Evolutionary conservation across 2,329 filamentous ascomycete genomes (phyloP).

Genomic region (Macrophomina phaseolina): DNA sequence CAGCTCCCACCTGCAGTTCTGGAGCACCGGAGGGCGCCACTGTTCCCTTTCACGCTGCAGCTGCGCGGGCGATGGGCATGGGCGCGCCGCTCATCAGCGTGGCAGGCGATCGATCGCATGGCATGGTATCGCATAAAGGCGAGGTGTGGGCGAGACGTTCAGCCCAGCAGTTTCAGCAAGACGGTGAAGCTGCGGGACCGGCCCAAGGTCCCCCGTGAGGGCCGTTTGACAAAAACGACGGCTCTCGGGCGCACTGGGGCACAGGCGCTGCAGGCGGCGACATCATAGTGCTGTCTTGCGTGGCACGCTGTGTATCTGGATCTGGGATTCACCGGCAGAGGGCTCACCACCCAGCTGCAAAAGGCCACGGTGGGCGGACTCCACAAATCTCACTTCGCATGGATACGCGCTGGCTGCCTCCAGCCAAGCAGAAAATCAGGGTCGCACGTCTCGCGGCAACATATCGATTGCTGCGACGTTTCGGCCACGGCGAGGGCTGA

Average conservation of each 20-base stretch:
- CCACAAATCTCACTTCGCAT: slow-evolving; percentile 20
- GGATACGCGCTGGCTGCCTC: not conserved
- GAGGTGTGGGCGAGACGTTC: slow-evolving; percentile 16
- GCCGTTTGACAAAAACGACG: slow-evolving; percentile 26
- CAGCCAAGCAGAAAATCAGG: slow-evolving; percentile 25
- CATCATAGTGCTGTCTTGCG: slow-evolving; percentile 26
- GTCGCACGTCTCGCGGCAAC: slow-evolving; percentile 28
- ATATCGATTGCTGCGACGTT: slow-evolving; percentile 27
- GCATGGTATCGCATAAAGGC: slow-evolving; percentile 10
- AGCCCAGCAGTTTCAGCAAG: slow-evolving; percentile 21
- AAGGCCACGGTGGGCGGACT: slow-evolving; percentile 16
- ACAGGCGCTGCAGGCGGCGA: slow-evolving; percentile 20
- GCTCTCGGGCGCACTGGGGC: slow-evolving; percentile 9
- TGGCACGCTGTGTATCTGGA: slow-evolving; percentile 25
- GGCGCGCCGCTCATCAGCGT: not conserved
- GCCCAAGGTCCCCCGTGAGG: not conserved
- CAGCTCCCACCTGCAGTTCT: not conserved
- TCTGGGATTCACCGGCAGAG: slow-evolving; percentile 21
- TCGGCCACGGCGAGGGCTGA: slow-evolving; percentile 15
- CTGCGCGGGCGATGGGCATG: not conserved
- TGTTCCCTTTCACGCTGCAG: not conserved
- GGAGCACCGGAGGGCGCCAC: not conserved
- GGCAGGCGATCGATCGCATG: slow-evolving; percentile 8
- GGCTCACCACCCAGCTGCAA: slow-evolving; percentile 16
- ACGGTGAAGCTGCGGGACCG: slow-evolving; percentile 25